Percentiles rank a stretch among this genome's conserved stretches.
phyloP scores from a whole-genome alignment of 441 rosid species.

The Adansonia gregorii region DNA sequence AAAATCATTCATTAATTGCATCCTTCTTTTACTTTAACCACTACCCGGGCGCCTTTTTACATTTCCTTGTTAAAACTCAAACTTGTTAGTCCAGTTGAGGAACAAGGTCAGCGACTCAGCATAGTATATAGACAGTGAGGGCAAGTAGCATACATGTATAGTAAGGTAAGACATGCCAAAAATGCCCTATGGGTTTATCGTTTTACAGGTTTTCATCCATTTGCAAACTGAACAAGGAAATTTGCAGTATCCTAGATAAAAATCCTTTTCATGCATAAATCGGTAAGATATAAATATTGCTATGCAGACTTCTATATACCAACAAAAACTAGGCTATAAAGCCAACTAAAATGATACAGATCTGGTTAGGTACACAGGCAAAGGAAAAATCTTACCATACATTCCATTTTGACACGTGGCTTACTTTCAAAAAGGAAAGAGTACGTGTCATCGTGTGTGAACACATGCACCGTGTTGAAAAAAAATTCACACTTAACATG shows the following conservation, averaged over 20 bases:
- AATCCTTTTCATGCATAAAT: slow-evolving; percentile 1
- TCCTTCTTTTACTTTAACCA: too few relatives aligned
- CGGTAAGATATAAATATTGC: not conserved
- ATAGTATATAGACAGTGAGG: not conserved
- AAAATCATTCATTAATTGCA: too few relatives aligned
- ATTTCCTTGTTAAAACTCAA: slow-evolving; percentile 14
- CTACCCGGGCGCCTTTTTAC: too few relatives aligned
- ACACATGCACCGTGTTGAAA: too few relatives aligned
- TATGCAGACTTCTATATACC: not conserved
- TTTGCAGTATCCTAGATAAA: not conserved
- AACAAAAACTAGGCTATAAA: not conserved
- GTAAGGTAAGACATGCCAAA: not conserved
- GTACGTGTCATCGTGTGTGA: too few relatives aligned
- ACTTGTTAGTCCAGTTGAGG: not conserved
- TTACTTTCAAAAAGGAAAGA: not conserved
- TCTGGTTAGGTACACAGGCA: too few relatives aligned
- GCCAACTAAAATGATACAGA: not conserved
- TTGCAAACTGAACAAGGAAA: not conserved
- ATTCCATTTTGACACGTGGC: too few relatives aligned
- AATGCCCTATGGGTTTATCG: not conserved
- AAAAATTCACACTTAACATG: too few relatives aligned
- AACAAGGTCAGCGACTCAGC: not conserved
- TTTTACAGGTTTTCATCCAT: not conserved
- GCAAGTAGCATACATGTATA: slow-evolving; percentile 13
- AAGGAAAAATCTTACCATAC: too few relatives aligned